Base-by-base conservation (phyloP, 176 grass and related monocot genomes). In the Aechmea fasciata region DNA sequence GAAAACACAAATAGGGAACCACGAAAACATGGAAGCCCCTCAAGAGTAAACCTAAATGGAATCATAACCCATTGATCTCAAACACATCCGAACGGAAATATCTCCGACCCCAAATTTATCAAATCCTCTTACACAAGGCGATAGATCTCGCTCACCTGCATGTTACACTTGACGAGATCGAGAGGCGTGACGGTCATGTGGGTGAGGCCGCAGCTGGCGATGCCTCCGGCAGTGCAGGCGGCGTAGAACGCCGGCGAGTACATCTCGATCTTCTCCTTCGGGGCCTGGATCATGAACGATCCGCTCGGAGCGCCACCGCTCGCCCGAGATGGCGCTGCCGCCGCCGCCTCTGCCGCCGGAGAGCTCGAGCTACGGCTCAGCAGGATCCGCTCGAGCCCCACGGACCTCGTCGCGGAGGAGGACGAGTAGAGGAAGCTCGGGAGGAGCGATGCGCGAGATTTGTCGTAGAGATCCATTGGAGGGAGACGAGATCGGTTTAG, bases 121-220 rank as follows among this genome's bases (percentile, higher is more conserved):
- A 18, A 61, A 19, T 18, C 55, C 10, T 61, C 55, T 61, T 61
- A 10, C 55, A 22, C 23, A 49, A 48, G 15, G 50, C 57, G 59
- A 23, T 28, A 65, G 33, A 33, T 20, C 15, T 25, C 3, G 13
- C 67, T 79, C 77, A 99, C 95, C 82, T 99, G 95, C 95, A 99
- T 99, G 41, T 99, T 94, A 18, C 95, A 99, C 87, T 99, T 99
- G 20, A 99, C 87, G 49, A 99, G 80, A 73, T 99, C 95, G 78
- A 99, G 90, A 50, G 90, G 95, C 3, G 95, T 99, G 87, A 99
- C 87, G 72, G 87, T 71, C 95, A 41, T 99, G 75, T 99, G 95
- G 79, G 95, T 99, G 77, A 90, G 95, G 6, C 95, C 95, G 63
- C 95, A 99, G 77, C 90, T 86, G 62, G 90, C 95, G 48, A 99